Conservation (phyloP, 2,329 filamentous ascomycete species). For the Penicillium sp. region DNA sequence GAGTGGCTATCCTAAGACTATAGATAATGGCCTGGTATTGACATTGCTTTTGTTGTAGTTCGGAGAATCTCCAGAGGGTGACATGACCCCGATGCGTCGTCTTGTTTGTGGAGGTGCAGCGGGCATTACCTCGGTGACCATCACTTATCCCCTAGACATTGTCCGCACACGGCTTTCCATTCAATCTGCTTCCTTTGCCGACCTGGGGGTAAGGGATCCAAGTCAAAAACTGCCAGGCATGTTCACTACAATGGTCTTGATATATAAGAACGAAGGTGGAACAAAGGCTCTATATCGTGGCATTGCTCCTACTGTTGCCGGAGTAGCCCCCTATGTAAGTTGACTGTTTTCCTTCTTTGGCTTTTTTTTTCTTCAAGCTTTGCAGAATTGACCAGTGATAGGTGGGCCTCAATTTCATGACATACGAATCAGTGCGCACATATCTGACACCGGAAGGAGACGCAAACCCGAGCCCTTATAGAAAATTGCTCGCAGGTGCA, state of each 20-base stretch:
- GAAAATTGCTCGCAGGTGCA: conserved; percentile 85
- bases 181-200: conserved; percentile 91
- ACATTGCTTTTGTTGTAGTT: conserved; percentile 48
- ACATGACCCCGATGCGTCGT: conserved; percentile 68
- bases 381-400: conserved; percentile 36
- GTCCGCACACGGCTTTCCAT: conserved; percentile 93
- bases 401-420: conserved; percentile 98
- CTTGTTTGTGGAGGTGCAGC: conserved; percentile 87
- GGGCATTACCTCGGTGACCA: conserved; percentile 90
- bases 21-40: neutral
- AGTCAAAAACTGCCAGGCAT: conserved; percentile 74
- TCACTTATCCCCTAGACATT: conserved; percentile 96
- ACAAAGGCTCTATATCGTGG: conserved; percentile 83
- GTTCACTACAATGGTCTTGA: conserved; percentile 74
- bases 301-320: conserved; percentile 88
- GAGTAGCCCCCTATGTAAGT: conserved; percentile 86
- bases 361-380: neutral
- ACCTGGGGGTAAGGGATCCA: conserved; percentile 60
- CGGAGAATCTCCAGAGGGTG: conserved; percentile 73
- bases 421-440: conserved; percentile 82
- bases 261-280: conserved; percentile 92
- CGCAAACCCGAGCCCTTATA: conserved; percentile 69
- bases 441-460: conserved; percentile 85
- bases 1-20: conserved; percentile 37
- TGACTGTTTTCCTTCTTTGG: too few species aligned